Base-by-base conservation (phyloP, 768 basidiomycete genomes). In the Ramaria sp. region DNA sequence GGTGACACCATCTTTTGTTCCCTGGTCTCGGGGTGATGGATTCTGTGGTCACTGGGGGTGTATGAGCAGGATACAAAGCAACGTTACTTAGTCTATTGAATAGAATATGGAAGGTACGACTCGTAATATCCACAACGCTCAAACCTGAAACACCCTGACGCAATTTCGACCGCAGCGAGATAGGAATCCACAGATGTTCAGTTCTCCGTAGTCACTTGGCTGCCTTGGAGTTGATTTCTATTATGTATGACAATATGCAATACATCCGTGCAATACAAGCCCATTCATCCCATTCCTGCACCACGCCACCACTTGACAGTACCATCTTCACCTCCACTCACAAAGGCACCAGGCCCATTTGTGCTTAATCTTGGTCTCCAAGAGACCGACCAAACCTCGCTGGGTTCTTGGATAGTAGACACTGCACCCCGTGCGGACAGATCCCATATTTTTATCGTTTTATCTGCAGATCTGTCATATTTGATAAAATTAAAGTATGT, bases 371-470 rank as follows among this genome's bases (percentile, higher is more conserved):
- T 78, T 5, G 85, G 86, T 36, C 81, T 72, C 88, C 89, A 91
- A 5, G 84, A 80, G 1, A 90, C 85, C 13, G 79, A 74, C 89
- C 89, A 92, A 1, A 92, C 85, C 61, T 90, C 88, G 20, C 83
- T 83, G 1, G 78, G 78, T 52, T 90, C 88, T 63, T 85, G 79
- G 5, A 85, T 72, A 0, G 87, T 90, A 20, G 83, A 86, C 18
- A 91, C 87, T 10, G 80, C 79, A 0, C 81, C 71, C 5, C 87
- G 81, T 5, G 86, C 77, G 3, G 74, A 77, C 50, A 91, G 76
- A 61, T 93, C 90, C 90, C 90, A 93, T 7, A 92, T 79, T 62
- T 89, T 90, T 58, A 89, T 80, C 1, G 80, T 83, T 66, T 85
- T 88, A 66, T 93, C 90, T 10, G 88, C 83, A 43, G 89, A 90